phyloP scores from a whole-genome alignment of 352 stramenopile genomes.

The Stramenopiles sp. region DNA sequence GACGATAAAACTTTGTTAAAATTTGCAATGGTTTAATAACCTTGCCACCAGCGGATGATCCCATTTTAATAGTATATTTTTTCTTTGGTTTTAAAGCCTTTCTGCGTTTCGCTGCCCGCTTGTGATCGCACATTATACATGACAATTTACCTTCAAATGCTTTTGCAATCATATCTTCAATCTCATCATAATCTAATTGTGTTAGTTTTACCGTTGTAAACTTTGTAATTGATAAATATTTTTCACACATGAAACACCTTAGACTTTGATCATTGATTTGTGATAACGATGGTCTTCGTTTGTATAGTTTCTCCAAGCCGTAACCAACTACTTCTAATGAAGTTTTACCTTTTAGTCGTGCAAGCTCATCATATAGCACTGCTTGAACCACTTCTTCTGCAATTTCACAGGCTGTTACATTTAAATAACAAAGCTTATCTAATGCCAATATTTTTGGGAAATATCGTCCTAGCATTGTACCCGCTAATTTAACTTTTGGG shows the following conservation, averaged over 20 bases:
- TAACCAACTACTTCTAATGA: background rate
- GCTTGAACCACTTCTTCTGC: background rate
- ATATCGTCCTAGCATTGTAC: background rate
- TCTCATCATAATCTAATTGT: conserved; percentile 1
- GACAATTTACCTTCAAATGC: background rate
- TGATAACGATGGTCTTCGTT: background rate
- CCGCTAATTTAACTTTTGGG: background rate
- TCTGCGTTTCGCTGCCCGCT: background rate
- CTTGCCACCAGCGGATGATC: background rate
- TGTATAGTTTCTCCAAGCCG: conserved; percentile 1
- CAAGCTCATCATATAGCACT: background rate
- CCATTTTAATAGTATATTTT: background rate
- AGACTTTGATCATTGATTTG: background rate
- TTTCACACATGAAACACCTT: background rate
- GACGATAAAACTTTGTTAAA: background rate
- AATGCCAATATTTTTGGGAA: background rate
- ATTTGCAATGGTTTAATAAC: background rate
- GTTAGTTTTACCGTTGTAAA: background rate
- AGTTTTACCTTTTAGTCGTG: background rate
- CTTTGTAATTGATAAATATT: background rate
- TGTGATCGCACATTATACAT: background rate
- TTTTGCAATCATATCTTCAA: background rate
- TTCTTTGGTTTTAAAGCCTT: background rate
- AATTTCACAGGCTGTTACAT: background rate
- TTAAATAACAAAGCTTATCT: background rate